These are phyloP conservation scores for Corymbia maculata DNA, from an alignment of 345 rosid genomes.

Conservation along the genomic window DNA sequence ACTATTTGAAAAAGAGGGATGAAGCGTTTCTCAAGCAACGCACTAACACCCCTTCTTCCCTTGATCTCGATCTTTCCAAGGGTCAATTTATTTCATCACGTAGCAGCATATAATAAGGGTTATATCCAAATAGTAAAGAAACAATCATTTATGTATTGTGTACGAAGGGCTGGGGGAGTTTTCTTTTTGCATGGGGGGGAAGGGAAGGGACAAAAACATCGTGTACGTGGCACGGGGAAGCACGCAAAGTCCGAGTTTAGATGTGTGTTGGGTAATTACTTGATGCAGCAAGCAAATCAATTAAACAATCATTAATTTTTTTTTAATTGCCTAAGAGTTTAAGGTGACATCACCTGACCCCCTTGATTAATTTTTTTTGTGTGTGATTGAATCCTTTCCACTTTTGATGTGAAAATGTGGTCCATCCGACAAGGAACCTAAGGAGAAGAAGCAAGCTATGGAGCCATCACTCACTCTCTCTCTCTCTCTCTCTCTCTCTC, in stretches of 20 bases:
- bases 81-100: not conserved
- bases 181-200: not conserved
- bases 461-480: not conserved
- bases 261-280: not conserved
- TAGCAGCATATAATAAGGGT: not conserved
- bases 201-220: not conserved
- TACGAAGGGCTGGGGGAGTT: not conserved
- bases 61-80: not conserved
- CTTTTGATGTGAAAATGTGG: not conserved
- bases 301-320: not conserved
- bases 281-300: not conserved
- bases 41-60: not conserved
- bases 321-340: not conserved
- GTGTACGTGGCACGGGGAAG: not conserved
- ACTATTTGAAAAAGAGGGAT: not conserved
- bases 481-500: not conserved
- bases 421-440: not conserved
- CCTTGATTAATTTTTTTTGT: not conserved
- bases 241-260: not conserved
- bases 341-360: not conserved
- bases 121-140: not conserved
- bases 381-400: not conserved
- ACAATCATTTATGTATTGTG: not conserved
- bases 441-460: not conserved
- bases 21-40: not conserved